Percentiles rank a stretch among this genome's conserved stretches.
phyloP scores from a whole-genome alignment of 2,329 filamentous ascomycete genomes.

The Daldinia sp. region DNA sequence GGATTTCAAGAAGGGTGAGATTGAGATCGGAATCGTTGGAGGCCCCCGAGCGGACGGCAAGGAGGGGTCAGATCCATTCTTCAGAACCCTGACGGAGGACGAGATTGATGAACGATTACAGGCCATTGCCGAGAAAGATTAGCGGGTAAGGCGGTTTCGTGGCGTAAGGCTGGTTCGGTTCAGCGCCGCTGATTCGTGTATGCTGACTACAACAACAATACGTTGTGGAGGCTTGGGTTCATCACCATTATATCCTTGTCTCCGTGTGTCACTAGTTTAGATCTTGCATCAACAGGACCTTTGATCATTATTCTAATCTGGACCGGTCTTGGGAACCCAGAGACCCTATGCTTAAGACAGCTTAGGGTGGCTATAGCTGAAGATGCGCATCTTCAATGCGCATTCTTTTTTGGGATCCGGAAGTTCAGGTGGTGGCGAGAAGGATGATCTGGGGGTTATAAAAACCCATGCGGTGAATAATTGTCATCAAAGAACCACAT shows the following conservation, averaged over 20 bases:
- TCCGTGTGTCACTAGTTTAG: constrained; percentile 39
- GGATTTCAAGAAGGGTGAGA: constrained; percentile 99
- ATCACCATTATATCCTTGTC: constrained; percentile 24
- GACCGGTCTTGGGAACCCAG: constrained; percentile 8
- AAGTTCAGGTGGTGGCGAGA: constrained; percentile 36
- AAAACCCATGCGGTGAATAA: constrained; percentile 32
- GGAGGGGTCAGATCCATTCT: constrained; percentile 80
- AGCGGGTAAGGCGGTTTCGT: constrained; percentile 50
- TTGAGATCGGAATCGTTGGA: constrained; percentile 97
- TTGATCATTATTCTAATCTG: constrained; percentile 22
- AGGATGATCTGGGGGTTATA: constrained; percentile 29
- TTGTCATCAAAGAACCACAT: constrained; percentile 33
- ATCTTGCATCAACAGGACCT: constrained; percentile 29
- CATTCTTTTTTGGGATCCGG: constrained; percentile 11
- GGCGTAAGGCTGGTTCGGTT: constrained; percentile 40
- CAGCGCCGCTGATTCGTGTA: constrained; percentile 32
- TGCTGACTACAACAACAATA: constrained; percentile 24
- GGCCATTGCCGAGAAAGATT: constrained; percentile 99
- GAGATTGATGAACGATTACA: constrained; percentile 99
- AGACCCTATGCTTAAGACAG: constrained; percentile 10
- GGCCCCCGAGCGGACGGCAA: constrained; percentile 83
- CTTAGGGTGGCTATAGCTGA: constrained; percentile 32
- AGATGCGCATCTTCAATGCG: constrained; percentile 13
- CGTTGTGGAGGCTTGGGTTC: constrained; percentile 32
- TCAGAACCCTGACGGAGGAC: constrained; percentile 91